phyloP scores from a whole-genome alignment of 1,139 yeast genomes.

The Zygosaccharomyces pseudobailii region DNA sequence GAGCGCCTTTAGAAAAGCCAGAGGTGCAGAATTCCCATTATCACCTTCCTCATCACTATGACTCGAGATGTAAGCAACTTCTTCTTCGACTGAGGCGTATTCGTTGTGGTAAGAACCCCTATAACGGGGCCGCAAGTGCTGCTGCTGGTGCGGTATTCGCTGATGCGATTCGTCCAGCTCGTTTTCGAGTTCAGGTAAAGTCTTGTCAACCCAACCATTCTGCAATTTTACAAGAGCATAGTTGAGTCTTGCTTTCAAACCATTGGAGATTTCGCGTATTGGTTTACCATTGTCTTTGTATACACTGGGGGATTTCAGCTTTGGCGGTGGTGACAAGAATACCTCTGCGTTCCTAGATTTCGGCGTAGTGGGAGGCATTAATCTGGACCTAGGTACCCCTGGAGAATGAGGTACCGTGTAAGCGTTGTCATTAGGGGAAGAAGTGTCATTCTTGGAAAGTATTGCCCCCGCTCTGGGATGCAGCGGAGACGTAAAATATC shows the following conservation, averaged over 20 bases:
- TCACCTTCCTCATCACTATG: slow-evolving; percentile 14
- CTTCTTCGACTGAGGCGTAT: slow-evolving; percentile 11
- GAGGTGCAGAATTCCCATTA: slow-evolving; percentile 36
- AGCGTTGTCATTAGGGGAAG: slow-evolving; percentile 7
- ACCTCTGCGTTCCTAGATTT: slow-evolving; percentile 30
- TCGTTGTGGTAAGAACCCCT: slow-evolving; percentile 9
- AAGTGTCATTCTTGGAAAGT: slow-evolving; percentile 3
- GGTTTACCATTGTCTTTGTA: slow-evolving; percentile 34
- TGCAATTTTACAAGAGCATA: slow-evolving; percentile 46
- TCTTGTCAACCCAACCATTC: slow-evolving; percentile 39
- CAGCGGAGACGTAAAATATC: slow-evolving; percentile 26
- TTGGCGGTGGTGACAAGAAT: slow-evolving; percentile 36
- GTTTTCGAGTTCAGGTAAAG: slow-evolving; percentile 36
- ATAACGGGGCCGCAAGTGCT: neutral
- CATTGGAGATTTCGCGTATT: slow-evolving; percentile 40
- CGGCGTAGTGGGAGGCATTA: slow-evolving; percentile 37
- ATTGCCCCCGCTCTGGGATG: slow-evolving; percentile 13
- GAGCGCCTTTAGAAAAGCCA: slow-evolving; percentile 37
- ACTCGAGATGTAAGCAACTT: neutral
- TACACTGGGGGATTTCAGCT: slow-evolving; percentile 36
- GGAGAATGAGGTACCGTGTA: slow-evolving; percentile 19
- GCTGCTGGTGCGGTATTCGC: slow-evolving; percentile 1
- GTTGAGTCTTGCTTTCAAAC: slow-evolving; percentile 42
- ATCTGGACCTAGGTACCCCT: slow-evolving; percentile 16
- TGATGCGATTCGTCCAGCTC: slow-evolving; percentile 16